Conservation (phyloP, 108 stramenopile genomes). For the Nitzschia putrida region DNA sequence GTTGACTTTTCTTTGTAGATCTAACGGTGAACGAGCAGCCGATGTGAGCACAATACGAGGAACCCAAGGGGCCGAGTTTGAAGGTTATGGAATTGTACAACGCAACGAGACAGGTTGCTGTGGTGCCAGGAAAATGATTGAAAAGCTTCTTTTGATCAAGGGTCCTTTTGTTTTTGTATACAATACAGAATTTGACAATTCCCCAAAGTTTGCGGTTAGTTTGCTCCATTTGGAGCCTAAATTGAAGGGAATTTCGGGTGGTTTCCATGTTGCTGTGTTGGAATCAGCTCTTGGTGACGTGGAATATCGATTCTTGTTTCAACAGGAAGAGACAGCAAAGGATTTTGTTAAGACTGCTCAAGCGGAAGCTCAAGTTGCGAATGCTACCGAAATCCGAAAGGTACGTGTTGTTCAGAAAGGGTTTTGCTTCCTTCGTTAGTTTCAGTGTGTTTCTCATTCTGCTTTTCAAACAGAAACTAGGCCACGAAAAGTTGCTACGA, state of each 20-base stretch:
- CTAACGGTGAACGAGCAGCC: conserved; percentile 63
- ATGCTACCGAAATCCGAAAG: conserved; percentile 45
- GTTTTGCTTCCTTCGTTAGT: background rate
- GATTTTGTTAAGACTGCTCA: conserved; percentile 51
- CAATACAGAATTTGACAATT: conserved; percentile 40
- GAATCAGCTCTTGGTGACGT: conserved; percentile 73
- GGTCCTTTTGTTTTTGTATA: conserved; percentile 83
- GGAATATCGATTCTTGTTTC: conserved; percentile 67
- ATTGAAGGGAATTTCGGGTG: conserved; percentile 11
- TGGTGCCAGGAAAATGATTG: conserved; percentile 40
- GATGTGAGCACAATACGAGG: conserved; percentile 71
- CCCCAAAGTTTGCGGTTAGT: conserved; percentile 81
- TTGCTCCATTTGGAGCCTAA: conserved; percentile 46
- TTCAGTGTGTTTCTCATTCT: background rate
- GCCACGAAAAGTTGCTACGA: conserved; percentile 65
- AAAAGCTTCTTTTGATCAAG: conserved; percentile 71
- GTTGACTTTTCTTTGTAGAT: conserved; percentile 25
- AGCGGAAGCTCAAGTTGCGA: conserved; percentile 38
- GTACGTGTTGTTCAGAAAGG: conserved; percentile 15
- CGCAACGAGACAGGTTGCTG: conserved; percentile 56
- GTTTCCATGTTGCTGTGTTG: conserved; percentile 40
- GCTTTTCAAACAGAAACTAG: conserved; percentile 41
- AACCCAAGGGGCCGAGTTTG: conserved; percentile 76
- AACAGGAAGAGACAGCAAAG: conserved; percentile 34
- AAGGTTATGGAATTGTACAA: conserved; percentile 64